Evolutionary conservation across 2,329 filamentous ascomycete species (phyloP), one percentile per base, ranked within the genome.

Genomic region (Leptographium wingfieldii): DNA sequence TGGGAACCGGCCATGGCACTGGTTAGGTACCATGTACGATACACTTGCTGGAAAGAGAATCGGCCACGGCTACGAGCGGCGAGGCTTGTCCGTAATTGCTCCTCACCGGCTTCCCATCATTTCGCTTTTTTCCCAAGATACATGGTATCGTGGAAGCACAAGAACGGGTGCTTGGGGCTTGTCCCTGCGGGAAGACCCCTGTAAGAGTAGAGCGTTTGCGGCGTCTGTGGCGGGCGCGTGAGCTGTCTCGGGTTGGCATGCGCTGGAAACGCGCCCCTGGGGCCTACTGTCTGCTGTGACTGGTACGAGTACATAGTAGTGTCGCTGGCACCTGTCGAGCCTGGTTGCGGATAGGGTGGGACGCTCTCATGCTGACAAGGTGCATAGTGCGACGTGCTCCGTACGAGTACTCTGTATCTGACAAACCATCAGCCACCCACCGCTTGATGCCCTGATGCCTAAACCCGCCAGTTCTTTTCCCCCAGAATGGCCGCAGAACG

Each of bases 241-340:
- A n/a, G 29, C 56, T 57, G 56, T 57, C 56, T 57, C 56, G 46
- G 29, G 19, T 31, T 51, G 48, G 56, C 56, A 57, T 57, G 55
- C 43, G 43, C 27, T 57, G 56, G 31, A 52, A 57, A 52, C 56
- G 46, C 56, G 46, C 31, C 56, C 40, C 40, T 31, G 27, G 25
- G 40, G 40, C 40, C 40, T 16, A 19, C 5, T 12, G 40, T 9
- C 33, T 35, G 22, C 22, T 22, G 22, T 22, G 22, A 22, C 22
- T 22, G 22, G 22, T 22, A 22, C 22, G 22, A 22, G 22, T 22
- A 22, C 22, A 22, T 22, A 22, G 22, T 43, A 14, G 5, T 43
- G 40, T 49, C 27, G 31, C 46, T 51, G 56, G 46, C 43, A 51
- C 46, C 46, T 35, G 56, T 31, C 56, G 56, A 49, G 55, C 40